These are phyloP conservation scores for Globisporangium recalcitrans DNA, from an alignment of 352 stramenopile genomes.

Conservation along the genomic window DNA sequence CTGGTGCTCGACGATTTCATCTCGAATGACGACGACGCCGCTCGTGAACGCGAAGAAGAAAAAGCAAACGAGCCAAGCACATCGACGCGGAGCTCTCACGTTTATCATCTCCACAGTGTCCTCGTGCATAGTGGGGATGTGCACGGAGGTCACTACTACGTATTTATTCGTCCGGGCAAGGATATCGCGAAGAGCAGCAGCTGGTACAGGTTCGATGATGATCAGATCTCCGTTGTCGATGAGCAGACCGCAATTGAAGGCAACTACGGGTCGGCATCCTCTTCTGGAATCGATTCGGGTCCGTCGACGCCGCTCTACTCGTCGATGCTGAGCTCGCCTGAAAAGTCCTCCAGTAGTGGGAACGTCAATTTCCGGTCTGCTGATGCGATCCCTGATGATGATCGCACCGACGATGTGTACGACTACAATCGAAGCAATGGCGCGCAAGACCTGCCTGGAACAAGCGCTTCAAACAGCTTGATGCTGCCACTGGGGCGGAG, in stretches of 20 bases:
- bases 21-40: constrained; percentile 11
- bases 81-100: constrained; percentile 21
- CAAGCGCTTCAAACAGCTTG: constrained; percentile 26
- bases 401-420: constrained; percentile 31
- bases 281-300: constrained; percentile 15
- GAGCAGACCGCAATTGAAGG: constrained; percentile 70
- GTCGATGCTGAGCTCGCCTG: constrained; percentile 43
- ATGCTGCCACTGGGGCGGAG: constrained; percentile 55
- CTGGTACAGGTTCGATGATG: constrained; percentile 86
- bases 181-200: constrained; percentile 52
- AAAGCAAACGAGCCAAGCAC: not conserved
- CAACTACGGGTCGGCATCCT: constrained; percentile 56
- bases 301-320: constrained; percentile 51
- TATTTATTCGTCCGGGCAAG: constrained; percentile 81
- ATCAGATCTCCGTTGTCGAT: constrained; percentile 74
- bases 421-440: constrained; percentile 34
- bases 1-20: constrained; percentile 73
- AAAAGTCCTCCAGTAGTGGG: constrained; percentile 21
- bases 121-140: constrained; percentile 84
- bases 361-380: constrained; percentile 36
- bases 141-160: constrained; percentile 85
- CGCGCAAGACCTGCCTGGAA: constrained; percentile 5
- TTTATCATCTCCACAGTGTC: constrained; percentile 84
- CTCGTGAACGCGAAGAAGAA: not conserved
- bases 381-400: constrained; percentile 29